Base-by-base conservation (phyloP, 2,329 filamentous ascomycete species). In the Chaetomiaceae sp. region DNA sequence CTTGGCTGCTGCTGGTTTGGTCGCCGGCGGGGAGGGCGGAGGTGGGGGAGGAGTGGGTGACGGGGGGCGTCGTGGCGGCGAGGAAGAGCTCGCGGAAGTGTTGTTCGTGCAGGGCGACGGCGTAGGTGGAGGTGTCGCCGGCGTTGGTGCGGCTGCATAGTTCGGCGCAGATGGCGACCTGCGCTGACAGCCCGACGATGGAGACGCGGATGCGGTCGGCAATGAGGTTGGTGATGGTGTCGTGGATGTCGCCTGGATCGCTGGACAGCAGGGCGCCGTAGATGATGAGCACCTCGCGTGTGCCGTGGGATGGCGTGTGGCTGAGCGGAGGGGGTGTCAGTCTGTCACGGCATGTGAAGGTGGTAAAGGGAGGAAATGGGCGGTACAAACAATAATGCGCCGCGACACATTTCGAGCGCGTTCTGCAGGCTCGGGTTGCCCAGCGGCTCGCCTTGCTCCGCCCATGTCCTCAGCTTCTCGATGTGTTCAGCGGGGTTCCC, bases 181-280 rank as follows among this genome's bases (percentile, higher is more conserved):
- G 87, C 1, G 91, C 93, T 6, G 90, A 86, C 33, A 98, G 78
- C 1, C 93, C 93, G 45, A 98, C 86, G 43, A 98, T 81, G 34
- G 85, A 84, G 10, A 96, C 88, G 14, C 88, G 83, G 57, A 98
- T 89, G 47, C 84, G 82, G 66, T 97, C 89, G 54, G 76, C 72
- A 33, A 95, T 79, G 24, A 96, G 84, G 29, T 78, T 78, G 40
- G 74, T 72, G 60, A 97, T 88, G 0, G 91, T 97, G 56, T 89
- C 81, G 68, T 95, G 88, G 49, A 98, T 96, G 64, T 98, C 93
- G 49, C 90, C 89, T 0, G 93, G 93, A 60, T 98, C 93, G 56
- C 86, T 86, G 27, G 88, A 91, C 34, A 95, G 77, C 6, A 98
- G 76, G 10, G 91, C 91, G 32, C 93, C 93, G 62, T 93, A 95